Percentiles rank a stretch among this genome's conserved stretches.
phyloP scores from a whole-genome alignment of 1,139 yeast genomes.

The Taphrina deformans region DNA sequence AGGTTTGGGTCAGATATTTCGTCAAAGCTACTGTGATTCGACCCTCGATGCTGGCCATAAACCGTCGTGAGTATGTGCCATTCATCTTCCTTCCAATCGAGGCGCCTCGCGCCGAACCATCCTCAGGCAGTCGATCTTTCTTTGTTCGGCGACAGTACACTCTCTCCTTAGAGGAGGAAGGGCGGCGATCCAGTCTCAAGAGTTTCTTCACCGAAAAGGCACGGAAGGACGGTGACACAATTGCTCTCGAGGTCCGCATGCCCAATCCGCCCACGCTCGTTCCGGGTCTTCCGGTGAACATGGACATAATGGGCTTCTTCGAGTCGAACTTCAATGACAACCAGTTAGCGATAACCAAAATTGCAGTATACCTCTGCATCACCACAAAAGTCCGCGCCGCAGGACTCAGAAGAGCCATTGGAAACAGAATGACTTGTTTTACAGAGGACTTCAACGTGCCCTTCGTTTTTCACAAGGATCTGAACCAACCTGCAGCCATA shows the following conservation, averaged over 20 bases:
- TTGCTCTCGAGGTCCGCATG: conserved; percentile 27
- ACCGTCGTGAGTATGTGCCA: conserved; percentile 54
- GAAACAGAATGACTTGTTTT: conserved; percentile 4
- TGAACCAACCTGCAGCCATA: conserved; percentile 7
- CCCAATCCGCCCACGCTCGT: conserved; percentile 26
- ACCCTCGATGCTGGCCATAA: conserved; percentile 55
- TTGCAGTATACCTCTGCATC: conserved; percentile 8
- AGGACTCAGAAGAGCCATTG: conserved; percentile 13
- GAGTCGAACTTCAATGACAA: conserved; percentile 10
- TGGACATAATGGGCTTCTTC: conserved; percentile 17
- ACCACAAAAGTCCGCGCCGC: conserved; percentile 25
- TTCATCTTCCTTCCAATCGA: conserved; percentile 60
- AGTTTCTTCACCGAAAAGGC: not conserved
- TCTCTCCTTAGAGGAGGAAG: conserved; percentile 9
- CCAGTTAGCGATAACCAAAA: conserved; percentile 11
- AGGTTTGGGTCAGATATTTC: conserved; percentile 51
- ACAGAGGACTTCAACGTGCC: conserved; percentile 18
- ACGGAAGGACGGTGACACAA: conserved; percentile 12
- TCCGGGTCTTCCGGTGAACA: conserved; percentile 21
- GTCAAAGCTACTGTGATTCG: conserved; percentile 62
- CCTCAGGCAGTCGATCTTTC: conserved; percentile 1
- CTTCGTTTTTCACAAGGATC: not conserved
- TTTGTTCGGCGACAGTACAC: conserved; percentile 29
- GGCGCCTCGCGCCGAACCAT: conserved; percentile 39
- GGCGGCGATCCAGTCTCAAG: conserved; percentile 18